Conservation (phyloP, 2,329 filamentous ascomycete species). For the Coniochaeta prunicola region DNA sequence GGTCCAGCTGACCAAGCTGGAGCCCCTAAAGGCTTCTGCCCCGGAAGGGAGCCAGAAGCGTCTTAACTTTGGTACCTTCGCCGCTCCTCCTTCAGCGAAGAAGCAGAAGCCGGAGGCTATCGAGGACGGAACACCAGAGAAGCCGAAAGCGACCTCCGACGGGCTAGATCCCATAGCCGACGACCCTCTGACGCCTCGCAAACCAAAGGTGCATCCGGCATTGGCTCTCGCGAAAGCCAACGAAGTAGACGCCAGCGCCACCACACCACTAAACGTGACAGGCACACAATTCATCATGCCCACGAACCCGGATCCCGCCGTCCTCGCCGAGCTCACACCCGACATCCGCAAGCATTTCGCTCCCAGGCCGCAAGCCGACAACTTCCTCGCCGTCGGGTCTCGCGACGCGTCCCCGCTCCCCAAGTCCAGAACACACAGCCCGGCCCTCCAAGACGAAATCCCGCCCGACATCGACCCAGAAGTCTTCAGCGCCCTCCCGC, state of each 20-base stretch:
- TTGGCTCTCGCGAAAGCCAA: constrained; percentile 42
- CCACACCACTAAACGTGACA: constrained; percentile 65
- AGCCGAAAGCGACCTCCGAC: constrained; percentile 20
- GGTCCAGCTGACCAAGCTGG: constrained; percentile 87
- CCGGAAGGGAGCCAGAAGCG: constrained; percentile 71
- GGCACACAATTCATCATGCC: constrained; percentile 93
- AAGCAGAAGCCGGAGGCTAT: constrained; percentile 31
- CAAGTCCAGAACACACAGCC: constrained; percentile 32
- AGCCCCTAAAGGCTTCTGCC: constrained; percentile 60
- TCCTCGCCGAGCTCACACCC: constrained; percentile 73
- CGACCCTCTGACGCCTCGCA: constrained; percentile 45
- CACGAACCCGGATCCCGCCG: constrained; percentile 70
- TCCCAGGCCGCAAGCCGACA: constrained; percentile 27
- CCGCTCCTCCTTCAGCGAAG: constrained; percentile 28
- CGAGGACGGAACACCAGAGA: constrained; percentile 38
- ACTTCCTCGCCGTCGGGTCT: constrained; percentile 9
- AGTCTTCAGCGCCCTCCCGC: constrained; percentile 74
- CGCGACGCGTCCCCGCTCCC: constrained; percentile 21
- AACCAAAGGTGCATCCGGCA: constrained; percentile 46
- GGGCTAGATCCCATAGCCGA: constrained; percentile 47
- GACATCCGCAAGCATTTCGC: constrained; percentile 76
- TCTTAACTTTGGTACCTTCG: constrained; percentile 61
- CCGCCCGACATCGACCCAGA: constrained; percentile 80
- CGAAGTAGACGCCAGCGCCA: constrained; percentile 47
- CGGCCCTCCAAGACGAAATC: constrained; percentile 26